Conservation (phyloP, 306 rosid species). For the Phaseolus lunatus region DNA sequence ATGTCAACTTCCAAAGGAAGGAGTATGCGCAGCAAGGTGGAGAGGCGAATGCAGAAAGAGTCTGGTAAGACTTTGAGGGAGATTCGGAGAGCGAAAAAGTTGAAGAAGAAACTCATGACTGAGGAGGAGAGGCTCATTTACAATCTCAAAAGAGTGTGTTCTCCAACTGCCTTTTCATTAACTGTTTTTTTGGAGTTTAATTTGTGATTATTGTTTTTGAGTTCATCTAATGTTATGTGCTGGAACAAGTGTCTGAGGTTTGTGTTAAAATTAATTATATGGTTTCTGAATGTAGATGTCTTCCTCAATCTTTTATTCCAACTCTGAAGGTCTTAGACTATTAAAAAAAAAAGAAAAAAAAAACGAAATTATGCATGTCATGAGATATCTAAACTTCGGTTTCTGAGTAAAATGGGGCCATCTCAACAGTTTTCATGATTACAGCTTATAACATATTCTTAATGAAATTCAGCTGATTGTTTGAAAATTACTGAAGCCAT, state of each 20-base stretch:
- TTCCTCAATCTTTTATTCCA: too few relatives aligned
- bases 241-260: not conserved
- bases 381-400: slow-evolving; percentile 3
- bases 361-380: too few relatives aligned
- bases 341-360: too few relatives aligned
- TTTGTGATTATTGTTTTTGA: slow-evolving; percentile 36
- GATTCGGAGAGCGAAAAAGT: slow-evolving; percentile 80
- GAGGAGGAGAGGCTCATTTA: slow-evolving; percentile 89
- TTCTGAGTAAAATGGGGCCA: slow-evolving; percentile 1
- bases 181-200: not conserved
- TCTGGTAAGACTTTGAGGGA: slow-evolving; percentile 91
- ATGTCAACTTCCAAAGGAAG: slow-evolving; percentile 88
- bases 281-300: too few relatives aligned
- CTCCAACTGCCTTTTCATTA: slow-evolving; percentile 29
- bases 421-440: slow-evolving; percentile 15
- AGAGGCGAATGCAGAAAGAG: slow-evolving; percentile 86
- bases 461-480: not conserved
- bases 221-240: slow-evolving; percentile 35
- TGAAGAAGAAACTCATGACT: slow-evolving; percentile 93
- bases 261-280: not conserved
- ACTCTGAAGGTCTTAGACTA: too few relatives aligned
- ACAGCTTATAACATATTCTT: slow-evolving; percentile 1
- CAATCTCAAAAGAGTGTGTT: slow-evolving; percentile 89
- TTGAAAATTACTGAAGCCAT: slow-evolving; percentile 10
- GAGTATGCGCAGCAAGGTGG: slow-evolving; percentile 96